These are phyloP conservation scores for Neostapfia colusana DNA, from an alignment of 176 grass and related monocot species.

Conservation along the genomic window DNA sequence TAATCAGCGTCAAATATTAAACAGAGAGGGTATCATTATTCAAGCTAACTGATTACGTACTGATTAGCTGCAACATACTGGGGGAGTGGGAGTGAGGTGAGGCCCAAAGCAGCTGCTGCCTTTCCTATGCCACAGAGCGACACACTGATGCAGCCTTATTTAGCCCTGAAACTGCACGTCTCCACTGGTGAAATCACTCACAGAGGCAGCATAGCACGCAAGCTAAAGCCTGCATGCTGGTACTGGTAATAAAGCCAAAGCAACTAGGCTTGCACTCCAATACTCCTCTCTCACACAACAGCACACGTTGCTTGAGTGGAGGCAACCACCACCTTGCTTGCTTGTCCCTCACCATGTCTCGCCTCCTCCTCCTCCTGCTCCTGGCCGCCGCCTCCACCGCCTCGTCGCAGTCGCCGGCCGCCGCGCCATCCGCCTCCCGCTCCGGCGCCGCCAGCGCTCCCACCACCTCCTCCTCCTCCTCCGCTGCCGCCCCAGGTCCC, in stretches of 20 bases:
- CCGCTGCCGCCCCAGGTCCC: conserved; percentile 8
- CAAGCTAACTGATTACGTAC: too few species aligned
- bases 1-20: too few species aligned
- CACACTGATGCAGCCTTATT: background rate
- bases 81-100: background rate
- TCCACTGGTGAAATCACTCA: background rate
- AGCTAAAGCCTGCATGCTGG: background rate
- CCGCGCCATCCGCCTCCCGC: conserved; percentile 29
- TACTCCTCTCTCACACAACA: too few species aligned
- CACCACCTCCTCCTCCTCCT: background rate
- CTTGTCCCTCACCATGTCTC: conserved; percentile 19
- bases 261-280: too few species aligned
- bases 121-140: background rate
- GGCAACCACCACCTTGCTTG: too few species aligned
- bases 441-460: background rate
- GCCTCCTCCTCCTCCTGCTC: background rate
- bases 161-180: background rate
- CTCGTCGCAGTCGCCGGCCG: conserved; percentile 39
- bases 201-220: background rate
- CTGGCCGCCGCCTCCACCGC: conserved; percentile 12
- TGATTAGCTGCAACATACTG: background rate
- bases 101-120: background rate
- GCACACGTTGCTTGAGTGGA: too few species aligned
- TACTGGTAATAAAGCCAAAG: background rate
- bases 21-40: too few species aligned